Conservation (phyloP, 2,329 filamentous ascomycete species). For the Aspergillus phoenicis region DNA sequence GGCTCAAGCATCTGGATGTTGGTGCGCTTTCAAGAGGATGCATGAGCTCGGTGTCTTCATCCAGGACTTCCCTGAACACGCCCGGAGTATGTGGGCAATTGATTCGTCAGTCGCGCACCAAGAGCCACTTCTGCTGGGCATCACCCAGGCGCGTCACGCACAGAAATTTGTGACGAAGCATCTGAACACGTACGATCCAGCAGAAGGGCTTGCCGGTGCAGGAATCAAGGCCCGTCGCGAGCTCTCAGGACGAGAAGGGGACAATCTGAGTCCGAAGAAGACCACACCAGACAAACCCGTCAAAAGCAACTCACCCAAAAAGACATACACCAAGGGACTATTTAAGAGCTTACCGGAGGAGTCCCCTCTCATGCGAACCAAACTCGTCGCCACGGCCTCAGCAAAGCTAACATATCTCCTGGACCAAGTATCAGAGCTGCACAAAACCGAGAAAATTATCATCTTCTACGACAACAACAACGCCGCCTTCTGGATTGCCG, state of each 20-base stretch:
- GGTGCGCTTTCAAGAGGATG: conserved; percentile 66
- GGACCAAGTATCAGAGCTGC: conserved; percentile 68
- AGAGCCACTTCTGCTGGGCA: conserved; percentile 58
- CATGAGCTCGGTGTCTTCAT: conserved; percentile 80
- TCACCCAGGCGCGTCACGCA: conserved; percentile 58
- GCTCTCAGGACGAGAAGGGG: conserved; percentile 25
- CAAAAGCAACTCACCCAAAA: conserved; percentile 30
- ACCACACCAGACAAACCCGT: conserved; percentile 28
- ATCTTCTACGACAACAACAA: conserved; percentile 92
- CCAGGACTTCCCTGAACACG: conserved; percentile 64
- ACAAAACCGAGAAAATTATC: conserved; percentile 78
- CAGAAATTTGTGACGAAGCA: conserved; percentile 56
- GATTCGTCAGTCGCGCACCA: conserved; percentile 44
- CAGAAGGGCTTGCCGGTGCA: conserved; percentile 43
- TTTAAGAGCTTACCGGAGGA: conserved; percentile 34
- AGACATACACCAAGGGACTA: conserved; percentile 34
- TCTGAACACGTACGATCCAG: conserved; percentile 39
- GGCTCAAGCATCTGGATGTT: conserved; percentile 63
- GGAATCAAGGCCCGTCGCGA: conserved; percentile 42
- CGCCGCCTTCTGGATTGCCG: conserved; percentile 80
- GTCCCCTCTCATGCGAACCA: conserved; percentile 61
- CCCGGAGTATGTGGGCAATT: conserved; percentile 69
- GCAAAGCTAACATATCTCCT: conserved; percentile 86
- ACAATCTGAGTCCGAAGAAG: conserved; percentile 21
- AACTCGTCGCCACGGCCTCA: conserved; percentile 76